phyloP scores from a whole-genome alignment of 148 eudicot genomes.

The Rhododendron vialii region DNA sequence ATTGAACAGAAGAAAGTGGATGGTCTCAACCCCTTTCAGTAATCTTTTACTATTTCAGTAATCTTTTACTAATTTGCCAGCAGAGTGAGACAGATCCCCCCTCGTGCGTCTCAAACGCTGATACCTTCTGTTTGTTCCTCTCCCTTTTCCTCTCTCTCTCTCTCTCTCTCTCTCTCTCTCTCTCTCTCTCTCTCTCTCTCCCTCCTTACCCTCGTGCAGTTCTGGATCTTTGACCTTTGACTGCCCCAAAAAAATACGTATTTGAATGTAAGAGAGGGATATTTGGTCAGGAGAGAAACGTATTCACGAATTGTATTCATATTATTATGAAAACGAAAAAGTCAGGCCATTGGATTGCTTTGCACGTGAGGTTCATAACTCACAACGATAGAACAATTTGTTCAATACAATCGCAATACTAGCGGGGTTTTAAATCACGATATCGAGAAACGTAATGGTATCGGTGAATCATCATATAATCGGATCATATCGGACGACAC shows the following conservation, averaged over 20 bases:
- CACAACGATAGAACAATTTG: conserved; percentile 11
- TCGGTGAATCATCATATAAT: too few species aligned
- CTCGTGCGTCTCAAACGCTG: conserved; percentile 59
- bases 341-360: conserved; percentile 53
- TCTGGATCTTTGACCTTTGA: conserved; percentile 55
- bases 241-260: conserved; percentile 6
- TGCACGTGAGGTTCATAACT: conserved; percentile 68
- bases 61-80: neutral
- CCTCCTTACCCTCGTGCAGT: conserved; percentile 17
- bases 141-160: neutral
- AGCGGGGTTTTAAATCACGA: too few species aligned
- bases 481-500: too few species aligned
- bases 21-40: neutral
- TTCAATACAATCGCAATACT: neutral
- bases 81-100: conserved; percentile 43
- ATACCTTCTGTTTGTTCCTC: conserved; percentile 50
- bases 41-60: neutral
- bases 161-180: conserved; percentile 3
- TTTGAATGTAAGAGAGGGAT: conserved; percentile 23
- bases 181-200: neutral
- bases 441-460: too few species aligned
- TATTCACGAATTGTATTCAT: conserved; percentile 13
- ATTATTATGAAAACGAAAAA: conserved; percentile 11
- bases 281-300: conserved; percentile 24
- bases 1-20: conserved; percentile 1